Evolutionary conservation across 345 rosid species (phyloP).

Genomic region (Pistacia integerrima): DNA sequence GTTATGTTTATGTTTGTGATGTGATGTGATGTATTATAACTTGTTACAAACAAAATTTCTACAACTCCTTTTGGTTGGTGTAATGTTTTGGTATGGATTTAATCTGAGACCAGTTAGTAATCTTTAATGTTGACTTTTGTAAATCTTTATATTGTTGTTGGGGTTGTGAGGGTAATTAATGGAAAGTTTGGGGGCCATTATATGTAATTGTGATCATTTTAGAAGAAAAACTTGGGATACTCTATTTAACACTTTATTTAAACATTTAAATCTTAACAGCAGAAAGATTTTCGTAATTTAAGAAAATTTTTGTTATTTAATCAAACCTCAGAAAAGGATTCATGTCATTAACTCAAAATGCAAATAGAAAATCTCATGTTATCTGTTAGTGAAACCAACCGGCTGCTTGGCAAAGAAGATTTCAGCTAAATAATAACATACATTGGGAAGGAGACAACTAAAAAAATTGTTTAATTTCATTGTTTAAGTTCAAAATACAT

Average conservation of each 20-base stretch:
- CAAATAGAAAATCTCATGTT: no score
- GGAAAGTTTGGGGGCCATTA: no score
- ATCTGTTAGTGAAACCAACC: no score
- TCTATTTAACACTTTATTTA: no score
- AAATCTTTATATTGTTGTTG: not conserved
- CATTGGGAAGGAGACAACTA: not conserved
- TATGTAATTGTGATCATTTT: no score
- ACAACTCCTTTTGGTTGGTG: not conserved
- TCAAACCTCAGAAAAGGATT: no score
- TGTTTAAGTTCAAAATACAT: not conserved
- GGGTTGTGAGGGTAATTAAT: not conserved
- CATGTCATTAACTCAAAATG: no score
- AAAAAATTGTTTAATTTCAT: not conserved
- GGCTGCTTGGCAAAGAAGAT: not conserved
- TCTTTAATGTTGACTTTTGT: no score
- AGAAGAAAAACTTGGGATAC: no score
- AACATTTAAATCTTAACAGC: no score
- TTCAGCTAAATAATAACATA: not conserved
- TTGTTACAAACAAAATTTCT: constrained; percentile 1
- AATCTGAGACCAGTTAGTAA: not conserved
- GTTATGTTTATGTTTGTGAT: not conserved
- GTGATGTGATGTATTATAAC: not conserved
- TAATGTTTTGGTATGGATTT: constrained; percentile 8
- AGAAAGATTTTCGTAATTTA: no score
- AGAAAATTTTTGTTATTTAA: no score